Evolutionary conservation across 495 filamentous ascomycete species (phyloP).

Genomic region (Aspergillus mulundensis): DNA sequence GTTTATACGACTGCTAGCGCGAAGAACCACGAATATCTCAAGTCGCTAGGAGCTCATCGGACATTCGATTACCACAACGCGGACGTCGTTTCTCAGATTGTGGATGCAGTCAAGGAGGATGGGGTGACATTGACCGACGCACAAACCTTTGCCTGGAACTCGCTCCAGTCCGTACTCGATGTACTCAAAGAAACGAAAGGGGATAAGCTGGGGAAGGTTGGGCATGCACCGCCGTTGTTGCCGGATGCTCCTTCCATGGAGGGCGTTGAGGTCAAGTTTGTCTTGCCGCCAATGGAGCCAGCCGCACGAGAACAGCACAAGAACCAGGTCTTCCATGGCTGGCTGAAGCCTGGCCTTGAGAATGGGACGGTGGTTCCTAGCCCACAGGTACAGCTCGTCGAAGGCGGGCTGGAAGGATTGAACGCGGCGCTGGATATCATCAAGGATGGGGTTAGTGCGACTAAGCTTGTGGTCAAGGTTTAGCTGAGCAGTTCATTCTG

Average conservation of each 20-base stretch:
- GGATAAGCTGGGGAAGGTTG: slow-evolving; percentile 24
- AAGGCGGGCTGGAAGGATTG: slow-evolving; percentile 9
- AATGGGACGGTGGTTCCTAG: slow-evolving; percentile 8
- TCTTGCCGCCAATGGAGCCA: slow-evolving; percentile 21
- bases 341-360: slow-evolving; percentile 25
- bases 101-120: slow-evolving; percentile 30
- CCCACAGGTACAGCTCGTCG: neutral
- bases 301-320: slow-evolving; percentile 25
- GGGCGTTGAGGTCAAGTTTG: slow-evolving; percentile 29
- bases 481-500: neutral
- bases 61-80: slow-evolving; percentile 43
- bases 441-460: slow-evolving; percentile 7
- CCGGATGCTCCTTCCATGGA: slow-evolving; percentile 24
- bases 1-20: slow-evolving; percentile 45
- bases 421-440: slow-evolving; percentile 11
- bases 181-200: slow-evolving; percentile 30
- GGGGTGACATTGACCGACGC: slow-evolving; percentile 29
- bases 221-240: slow-evolving; percentile 23
- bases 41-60: slow-evolving; percentile 37
- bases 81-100: slow-evolving; percentile 35
- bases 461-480: slow-evolving; percentile 11
- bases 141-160: slow-evolving; percentile 23
- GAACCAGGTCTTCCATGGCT: slow-evolving; percentile 33
- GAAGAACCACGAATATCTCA: slow-evolving; percentile 41
- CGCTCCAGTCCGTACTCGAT: slow-evolving; percentile 20